phyloP scores from a whole-genome alignment of 352 stramenopile species.

The Albugo laibachii region DNA sequence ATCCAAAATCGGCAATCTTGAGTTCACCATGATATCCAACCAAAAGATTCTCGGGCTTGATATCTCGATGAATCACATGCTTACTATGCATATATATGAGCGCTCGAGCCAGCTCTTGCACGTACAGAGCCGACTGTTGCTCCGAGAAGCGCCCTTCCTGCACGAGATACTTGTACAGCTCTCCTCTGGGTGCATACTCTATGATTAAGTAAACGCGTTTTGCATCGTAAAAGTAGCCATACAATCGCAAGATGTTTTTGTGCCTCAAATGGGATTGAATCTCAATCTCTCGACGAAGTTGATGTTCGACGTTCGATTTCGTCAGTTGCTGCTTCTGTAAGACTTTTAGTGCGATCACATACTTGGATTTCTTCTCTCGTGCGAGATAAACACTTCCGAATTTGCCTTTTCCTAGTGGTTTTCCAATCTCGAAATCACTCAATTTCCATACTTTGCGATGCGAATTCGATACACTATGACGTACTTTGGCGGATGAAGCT shows the following conservation, averaged over 20 bases:
- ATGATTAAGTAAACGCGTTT: slow-evolving; percentile 99
- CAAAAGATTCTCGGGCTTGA: slow-evolving; percentile 99
- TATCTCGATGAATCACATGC: slow-evolving; percentile 99
- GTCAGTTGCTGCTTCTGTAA: slow-evolving; percentile 95
- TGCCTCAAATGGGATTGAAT: slow-evolving; percentile 98
- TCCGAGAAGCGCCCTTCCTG: slow-evolving; percentile 85
- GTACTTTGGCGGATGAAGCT: too few relatives aligned
- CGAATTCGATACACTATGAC: neutral
- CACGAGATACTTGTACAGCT: slow-evolving; percentile 97
- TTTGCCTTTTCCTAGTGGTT: slow-evolving; percentile 94
- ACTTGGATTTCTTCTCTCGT: slow-evolving; percentile 93
- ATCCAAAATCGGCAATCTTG: slow-evolving; percentile 99
- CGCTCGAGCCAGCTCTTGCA: slow-evolving; percentile 86
- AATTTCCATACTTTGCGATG: slow-evolving; percentile 74
- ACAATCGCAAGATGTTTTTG: slow-evolving; percentile 93
- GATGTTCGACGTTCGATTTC: slow-evolving; percentile 94
- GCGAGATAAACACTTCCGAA: slow-evolving; percentile 99
- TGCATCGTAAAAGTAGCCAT: slow-evolving; percentile 97
- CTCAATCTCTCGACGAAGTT: slow-evolving; percentile 98
- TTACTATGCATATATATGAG: slow-evolving; percentile 97
- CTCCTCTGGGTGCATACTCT: slow-evolving; percentile 94
- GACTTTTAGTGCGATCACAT: slow-evolving; percentile 98
- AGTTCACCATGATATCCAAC: slow-evolving; percentile 89
- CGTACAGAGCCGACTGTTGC: slow-evolving; percentile 83
- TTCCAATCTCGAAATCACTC: slow-evolving; percentile 99